These are phyloP conservation scores for Leucoagaricus sp. DNA, from an alignment of 1,284 basidiomycete species.

Conservation along the genomic window DNA sequence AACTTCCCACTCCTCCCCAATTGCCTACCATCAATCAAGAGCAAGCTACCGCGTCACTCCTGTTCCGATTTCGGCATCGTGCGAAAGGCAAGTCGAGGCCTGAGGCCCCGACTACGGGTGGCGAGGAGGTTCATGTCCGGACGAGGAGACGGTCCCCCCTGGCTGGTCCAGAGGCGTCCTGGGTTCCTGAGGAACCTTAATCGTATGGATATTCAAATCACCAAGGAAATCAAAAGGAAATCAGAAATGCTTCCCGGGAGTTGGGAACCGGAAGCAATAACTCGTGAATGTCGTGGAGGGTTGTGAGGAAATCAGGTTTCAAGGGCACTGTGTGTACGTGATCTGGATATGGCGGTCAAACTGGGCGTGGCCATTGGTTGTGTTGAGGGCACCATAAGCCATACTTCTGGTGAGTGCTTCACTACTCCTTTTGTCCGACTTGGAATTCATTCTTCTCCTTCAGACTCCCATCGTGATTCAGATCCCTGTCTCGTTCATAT, in stretches of 20 bases:
- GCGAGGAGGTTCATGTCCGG: background rate
- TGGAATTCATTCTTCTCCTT: background rate
- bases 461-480: background rate
- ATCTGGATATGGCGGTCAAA: too few species aligned
- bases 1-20: background rate
- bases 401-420: background rate
- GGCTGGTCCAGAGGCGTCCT: conserved; percentile 4
- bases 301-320: background rate
- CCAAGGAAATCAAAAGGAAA: background rate
- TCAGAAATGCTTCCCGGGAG: background rate
- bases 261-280: background rate
- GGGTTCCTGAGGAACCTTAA: background rate
- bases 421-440: background rate
- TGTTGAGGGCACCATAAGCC: background rate
- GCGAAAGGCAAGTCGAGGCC: conserved; percentile 9
- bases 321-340: too few species aligned
- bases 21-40: conserved; percentile 6
- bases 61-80: conserved; percentile 13
- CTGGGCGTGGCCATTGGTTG: too few species aligned
- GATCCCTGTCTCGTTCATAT: background rate
- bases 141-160: conserved; percentile 6
- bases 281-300: background rate
- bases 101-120: background rate
- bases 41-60: conserved; percentile 5
- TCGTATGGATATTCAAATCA: background rate